These are phyloP conservation scores for Rhizophora apiculata DNA, from an alignment of 345 rosid genomes.

Conservation along the genomic window DNA sequence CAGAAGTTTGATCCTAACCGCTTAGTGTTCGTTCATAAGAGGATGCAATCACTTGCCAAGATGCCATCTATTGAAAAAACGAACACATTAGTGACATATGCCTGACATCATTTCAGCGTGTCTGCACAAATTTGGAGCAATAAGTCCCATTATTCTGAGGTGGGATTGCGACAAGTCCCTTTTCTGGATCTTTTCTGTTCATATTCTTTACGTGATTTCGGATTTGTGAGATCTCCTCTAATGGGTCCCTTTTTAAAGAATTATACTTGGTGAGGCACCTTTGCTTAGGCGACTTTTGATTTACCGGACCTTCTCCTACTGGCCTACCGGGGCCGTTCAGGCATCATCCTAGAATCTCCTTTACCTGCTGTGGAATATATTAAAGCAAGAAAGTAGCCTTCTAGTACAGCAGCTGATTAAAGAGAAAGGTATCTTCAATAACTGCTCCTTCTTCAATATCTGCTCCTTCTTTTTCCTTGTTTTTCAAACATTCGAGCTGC, in stretches of 20 bases:
- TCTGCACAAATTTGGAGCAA: constrained; percentile 15
- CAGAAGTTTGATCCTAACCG: no score
- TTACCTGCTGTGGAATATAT: constrained; percentile 51
- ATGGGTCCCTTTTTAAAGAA: constrained; percentile 54
- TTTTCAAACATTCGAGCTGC: constrained; percentile 80
- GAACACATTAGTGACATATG: constrained; percentile 34
- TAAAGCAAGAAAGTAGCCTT: constrained; percentile 43
- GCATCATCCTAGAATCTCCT: constrained; percentile 82
- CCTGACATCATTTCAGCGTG: constrained; percentile 34
- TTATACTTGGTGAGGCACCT: constrained; percentile 61
- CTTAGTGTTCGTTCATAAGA: no score
- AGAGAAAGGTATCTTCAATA: constrained; percentile 49
- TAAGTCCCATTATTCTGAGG: constrained; percentile 16
- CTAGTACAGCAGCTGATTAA: constrained; percentile 55
- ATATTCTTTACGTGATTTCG: constrained; percentile 37
- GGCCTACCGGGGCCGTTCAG: constrained; percentile 31
- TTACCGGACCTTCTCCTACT: constrained; percentile 49
- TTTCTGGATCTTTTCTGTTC: constrained; percentile 44
- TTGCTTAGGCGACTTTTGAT: constrained; percentile 56
- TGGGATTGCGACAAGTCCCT: constrained; percentile 44
- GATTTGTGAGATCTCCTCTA: constrained; percentile 37
- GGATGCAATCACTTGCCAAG: no score
- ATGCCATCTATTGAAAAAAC: neutral
- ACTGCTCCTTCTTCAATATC: constrained; percentile 46
- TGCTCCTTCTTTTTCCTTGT: constrained; percentile 55